Evolutionary conservation across 441 rosid genomes (phyloP).

Genomic region (Pelargonium citronellum): DNA sequence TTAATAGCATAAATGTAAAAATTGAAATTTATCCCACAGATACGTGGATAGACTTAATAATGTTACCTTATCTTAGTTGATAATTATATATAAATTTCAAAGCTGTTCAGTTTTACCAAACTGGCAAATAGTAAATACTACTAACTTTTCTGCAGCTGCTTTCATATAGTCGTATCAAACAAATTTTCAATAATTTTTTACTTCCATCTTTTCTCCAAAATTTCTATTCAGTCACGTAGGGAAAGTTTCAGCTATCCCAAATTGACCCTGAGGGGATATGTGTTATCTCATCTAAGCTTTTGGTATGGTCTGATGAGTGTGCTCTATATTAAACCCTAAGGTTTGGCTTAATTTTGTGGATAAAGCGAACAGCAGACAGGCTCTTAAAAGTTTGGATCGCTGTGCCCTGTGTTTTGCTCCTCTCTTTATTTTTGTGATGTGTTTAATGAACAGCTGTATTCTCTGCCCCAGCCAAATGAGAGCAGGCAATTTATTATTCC

Average conservation of each 20-base stretch:
- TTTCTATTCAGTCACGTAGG: not conserved
- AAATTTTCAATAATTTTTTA: not conserved
- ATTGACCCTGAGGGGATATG: conserved; percentile 3
- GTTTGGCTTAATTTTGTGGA: not conserved
- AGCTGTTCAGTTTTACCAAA: not conserved
- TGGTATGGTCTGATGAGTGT: not conserved
- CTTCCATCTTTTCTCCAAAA: conserved; percentile 6
- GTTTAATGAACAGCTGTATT: conserved; percentile 2
- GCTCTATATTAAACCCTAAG: not conserved
- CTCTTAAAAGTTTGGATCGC: not conserved
- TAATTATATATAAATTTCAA: not conserved
- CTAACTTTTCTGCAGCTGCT: not conserved
- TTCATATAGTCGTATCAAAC: not conserved
- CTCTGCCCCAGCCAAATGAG: conserved; percentile 3
- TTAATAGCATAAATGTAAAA: not conserved
- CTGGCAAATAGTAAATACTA: not conserved
- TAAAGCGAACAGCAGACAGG: not conserved
- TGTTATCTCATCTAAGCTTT: not conserved
- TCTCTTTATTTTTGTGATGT: conserved; percentile 1
- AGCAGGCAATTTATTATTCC: not conserved
- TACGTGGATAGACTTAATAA: not conserved
- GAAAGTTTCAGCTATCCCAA: not conserved
- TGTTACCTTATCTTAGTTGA: not conserved
- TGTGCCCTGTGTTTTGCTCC: not conserved
- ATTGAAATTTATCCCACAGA: not conserved